These are phyloP conservation scores for Colletotrichum horii DNA, from an alignment of 2,329 filamentous ascomycete genomes.

Conservation along the genomic window DNA sequence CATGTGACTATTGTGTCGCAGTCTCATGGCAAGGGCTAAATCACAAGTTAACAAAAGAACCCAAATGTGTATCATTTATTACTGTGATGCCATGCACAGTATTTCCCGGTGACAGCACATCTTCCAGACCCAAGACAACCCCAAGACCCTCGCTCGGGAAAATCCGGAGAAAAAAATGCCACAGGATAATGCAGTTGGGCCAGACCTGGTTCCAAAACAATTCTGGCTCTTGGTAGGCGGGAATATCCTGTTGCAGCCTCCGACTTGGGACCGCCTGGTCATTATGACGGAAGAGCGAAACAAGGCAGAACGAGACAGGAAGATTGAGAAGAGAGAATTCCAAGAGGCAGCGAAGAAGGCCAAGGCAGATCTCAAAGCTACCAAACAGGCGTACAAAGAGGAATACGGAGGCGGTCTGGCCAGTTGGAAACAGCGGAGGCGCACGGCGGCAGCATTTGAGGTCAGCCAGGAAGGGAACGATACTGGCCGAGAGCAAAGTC, in stretches of 20 bases:
- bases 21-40: neutral
- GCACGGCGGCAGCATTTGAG: neutral
- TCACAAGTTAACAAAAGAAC: too few relatives aligned
- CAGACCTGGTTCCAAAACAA: neutral
- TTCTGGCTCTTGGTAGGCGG: conserved; percentile 12
- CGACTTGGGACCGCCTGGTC: conserved; percentile 1
- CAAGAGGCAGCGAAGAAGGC: neutral
- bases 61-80: neutral
- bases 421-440: neutral
- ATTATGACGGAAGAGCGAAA: neutral
- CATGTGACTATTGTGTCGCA: neutral
- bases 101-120: neutral
- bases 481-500: neutral
- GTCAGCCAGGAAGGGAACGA: neutral
- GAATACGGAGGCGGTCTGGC: neutral
- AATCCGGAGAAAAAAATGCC: neutral
- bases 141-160: neutral
- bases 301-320: neutral
- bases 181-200: neutral
- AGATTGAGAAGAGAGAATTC: neutral
- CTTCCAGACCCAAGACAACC: neutral
- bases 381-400: neutral
- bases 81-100: neutral
- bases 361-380: neutral
- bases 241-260: neutral